Base-by-base conservation (phyloP, 345 rosid species). In the Nasturtium officinale region DNA sequence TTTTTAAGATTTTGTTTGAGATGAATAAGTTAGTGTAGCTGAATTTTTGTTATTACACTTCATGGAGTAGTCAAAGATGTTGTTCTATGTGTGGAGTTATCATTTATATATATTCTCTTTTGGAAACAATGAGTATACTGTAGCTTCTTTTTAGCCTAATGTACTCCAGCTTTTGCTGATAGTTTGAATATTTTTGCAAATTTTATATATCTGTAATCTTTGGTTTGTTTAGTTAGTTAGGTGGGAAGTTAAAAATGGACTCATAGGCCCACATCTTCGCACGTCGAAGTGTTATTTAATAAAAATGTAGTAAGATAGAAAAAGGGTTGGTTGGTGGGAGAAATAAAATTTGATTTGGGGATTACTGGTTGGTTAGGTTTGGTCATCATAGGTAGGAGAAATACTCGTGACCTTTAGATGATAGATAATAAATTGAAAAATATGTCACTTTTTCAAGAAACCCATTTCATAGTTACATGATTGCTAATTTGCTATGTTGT, bases 11-110 rank as follows among this genome's bases (percentile, higher is more conserved):
- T 65, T 54, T 71, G 52, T 16, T 53, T 64, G 62, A 58, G 55
- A 77, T 29, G 67, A 77, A 77, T 70, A 70, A 70, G 23, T 61
- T 76, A n/a, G 67, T 47, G 18, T 71, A 70, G 76, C 55, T 62
- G n/a, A 68, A 3, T 21, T 63, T 69, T 63, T 76, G 30, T 21
- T 38, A 35, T 30, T 28, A 64, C 25, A 64, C 23, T 57, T 66
- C 13, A 2, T 67, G 46, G 6, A 32, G 6, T 75, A 68, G 62
- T 16, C 62, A 21, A 68, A 12, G 29, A 23, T 50, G 73, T 59
- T 50, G 46, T 23, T 18, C 65, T 50, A 29, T 67, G 68, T 20
- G 67, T 67, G 33, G 61, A 29, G 9, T 29, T 67, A 9, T 66
- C 45, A 17, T 53, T 52, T 59, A 37, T 58, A 48, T 33, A 28